Base-by-base conservation (phyloP, 257 asterid genomes). In the Nemophila menziesii region DNA sequence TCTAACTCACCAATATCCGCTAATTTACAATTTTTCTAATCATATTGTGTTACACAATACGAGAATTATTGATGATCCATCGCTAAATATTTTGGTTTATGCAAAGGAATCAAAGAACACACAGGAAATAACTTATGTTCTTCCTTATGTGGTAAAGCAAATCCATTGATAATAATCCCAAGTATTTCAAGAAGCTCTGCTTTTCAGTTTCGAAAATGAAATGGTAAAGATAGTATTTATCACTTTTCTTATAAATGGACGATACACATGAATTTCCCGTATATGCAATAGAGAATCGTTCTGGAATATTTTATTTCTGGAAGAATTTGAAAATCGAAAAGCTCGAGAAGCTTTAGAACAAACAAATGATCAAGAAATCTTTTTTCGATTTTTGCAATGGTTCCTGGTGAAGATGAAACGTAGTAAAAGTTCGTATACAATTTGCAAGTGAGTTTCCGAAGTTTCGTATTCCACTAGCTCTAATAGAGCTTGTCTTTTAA, bases 151-250 rank as follows among this genome's bases (percentile, higher is more conserved):
- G 73, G 73, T 39, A 67, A 55, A 49, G 68, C 73, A 57, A 67
- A 67, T 43, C 74, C 60, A n/a, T n/a, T n/a, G n/a, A n/a, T n/a
- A n/a, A 67, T 44, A 29, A 67, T 67, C 69, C 62, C 70, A 14
- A 67, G 55, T 53, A 67, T 36, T 26, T 67, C 70, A 18, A 70
- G 69, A 44, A 67, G 57, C 37, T 70, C 74, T 73, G 74, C 59
- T 73, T 77, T 59, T 70, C 86, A 0, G 73, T 58, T 74, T 76
- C 81, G 22, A 76, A 72, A 44, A 72, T 58, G 51, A 72, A 76
- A 10, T 57, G 55, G 52, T 73, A 67, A 64, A 52, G 24, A 57
- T 51, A 17, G 51, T 51, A 24, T 63, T 57, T 47, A 64, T 64
- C 3, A 49, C 34, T 24, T 57, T 57, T 49, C 65, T 43, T 17